Conservation (phyloP, 139 green algal species). For the Chlorokybus atmophyticus region DNA sequence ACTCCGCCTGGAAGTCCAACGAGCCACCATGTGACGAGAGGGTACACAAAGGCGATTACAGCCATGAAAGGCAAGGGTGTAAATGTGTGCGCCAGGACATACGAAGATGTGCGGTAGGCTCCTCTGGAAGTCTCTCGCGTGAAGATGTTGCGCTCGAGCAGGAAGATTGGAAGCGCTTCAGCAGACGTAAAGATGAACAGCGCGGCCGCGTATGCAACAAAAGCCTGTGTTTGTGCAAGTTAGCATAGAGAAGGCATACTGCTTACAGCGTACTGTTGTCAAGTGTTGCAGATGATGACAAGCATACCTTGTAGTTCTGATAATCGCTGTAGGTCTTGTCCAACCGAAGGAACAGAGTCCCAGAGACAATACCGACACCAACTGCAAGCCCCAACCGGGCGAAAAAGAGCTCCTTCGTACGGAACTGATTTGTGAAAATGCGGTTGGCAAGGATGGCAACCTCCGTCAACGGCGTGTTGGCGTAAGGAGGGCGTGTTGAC, state of each 20-base stretch:
- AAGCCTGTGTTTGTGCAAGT: constrained; percentile 11
- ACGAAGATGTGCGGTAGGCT: constrained; percentile 27
- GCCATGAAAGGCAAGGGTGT: constrained; percentile 17
- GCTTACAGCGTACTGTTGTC: too few species aligned
- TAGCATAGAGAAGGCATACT: too few species aligned
- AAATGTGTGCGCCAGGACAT: constrained; percentile 24
- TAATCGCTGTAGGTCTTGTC: neutral
- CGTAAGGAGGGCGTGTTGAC: too few species aligned
- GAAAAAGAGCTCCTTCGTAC: constrained; percentile 25
- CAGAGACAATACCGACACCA: neutral
- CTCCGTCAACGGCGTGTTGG: constrained; percentile 9
- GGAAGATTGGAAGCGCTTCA: constrained; percentile 30
- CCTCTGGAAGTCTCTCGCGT: constrained; percentile 26
- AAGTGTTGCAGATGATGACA: too few species aligned
- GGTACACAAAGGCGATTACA: constrained; percentile 22
- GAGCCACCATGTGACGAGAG: constrained; percentile 16
- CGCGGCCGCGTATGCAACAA: constrained; percentile 31
- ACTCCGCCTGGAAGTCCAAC: constrained; percentile 7
- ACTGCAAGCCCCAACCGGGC: constrained; percentile 14
- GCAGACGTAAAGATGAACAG: constrained; percentile 35
- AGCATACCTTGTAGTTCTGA: too few species aligned
- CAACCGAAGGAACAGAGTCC: neutral
- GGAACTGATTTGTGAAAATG: constrained; percentile 27
- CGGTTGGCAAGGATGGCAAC: constrained; percentile 19
- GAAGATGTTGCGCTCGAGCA: constrained; percentile 27